phyloP scores from a whole-genome alignment of 73 alveolate species.

The Paramecium tetraurelia region DNA sequence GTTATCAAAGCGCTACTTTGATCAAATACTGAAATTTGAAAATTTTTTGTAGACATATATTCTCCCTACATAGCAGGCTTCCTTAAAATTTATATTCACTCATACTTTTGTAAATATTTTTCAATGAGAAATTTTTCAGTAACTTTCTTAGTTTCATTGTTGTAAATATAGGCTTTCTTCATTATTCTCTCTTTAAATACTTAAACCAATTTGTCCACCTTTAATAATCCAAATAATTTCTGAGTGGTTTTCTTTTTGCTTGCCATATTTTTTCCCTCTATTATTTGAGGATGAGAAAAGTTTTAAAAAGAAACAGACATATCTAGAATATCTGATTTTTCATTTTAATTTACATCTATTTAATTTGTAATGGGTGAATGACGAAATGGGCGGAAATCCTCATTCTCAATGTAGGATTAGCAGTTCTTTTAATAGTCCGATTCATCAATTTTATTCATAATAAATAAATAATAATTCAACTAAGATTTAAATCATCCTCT shows the following conservation, averaged over 20 bases:
- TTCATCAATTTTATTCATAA: background rate
- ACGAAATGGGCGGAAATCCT: background rate
- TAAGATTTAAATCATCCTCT: background rate
- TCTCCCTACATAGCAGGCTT: background rate
- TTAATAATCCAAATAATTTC: background rate
- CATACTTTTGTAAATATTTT: background rate
- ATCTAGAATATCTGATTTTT: background rate
- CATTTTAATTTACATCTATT: background rate
- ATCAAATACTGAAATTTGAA: background rate
- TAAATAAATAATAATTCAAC: background rate
- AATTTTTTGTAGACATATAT: background rate
- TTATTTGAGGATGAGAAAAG: background rate
- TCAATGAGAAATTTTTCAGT: background rate
- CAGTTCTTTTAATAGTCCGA: background rate
- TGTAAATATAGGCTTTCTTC: background rate
- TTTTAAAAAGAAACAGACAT: background rate
- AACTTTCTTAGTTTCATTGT: background rate
- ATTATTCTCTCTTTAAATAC: background rate
- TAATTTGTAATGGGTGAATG: background rate
- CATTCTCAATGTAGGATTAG: background rate
- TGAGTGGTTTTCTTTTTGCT: background rate
- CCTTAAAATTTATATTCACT: background rate
- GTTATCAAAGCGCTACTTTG: background rate
- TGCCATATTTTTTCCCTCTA: background rate
- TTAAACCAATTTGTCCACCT: background rate